Conservation (phyloP, 164 flowering plant species). For the Kalanchoe fedtschenkoi region DNA sequence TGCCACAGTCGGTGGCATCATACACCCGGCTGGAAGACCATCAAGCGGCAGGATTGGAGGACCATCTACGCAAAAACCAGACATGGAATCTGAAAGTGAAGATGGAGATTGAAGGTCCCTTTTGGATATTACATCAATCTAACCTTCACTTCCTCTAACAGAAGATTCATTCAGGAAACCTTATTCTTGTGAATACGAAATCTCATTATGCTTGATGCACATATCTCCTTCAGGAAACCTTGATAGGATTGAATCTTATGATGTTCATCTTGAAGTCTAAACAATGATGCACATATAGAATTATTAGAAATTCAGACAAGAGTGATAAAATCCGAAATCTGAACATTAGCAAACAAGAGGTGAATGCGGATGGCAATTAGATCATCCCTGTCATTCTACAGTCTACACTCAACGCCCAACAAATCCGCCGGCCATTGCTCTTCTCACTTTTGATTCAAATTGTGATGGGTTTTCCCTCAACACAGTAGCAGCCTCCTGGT, state of each 20-base stretch:
- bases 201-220: too few relatives aligned
- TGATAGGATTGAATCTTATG: too few relatives aligned
- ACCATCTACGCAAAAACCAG: neutral
- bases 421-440: slow-evolving; percentile 70
- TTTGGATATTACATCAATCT: neutral
- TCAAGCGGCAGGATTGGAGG: slow-evolving; percentile 1
- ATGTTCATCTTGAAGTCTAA: too few relatives aligned
- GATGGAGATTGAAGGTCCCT: neutral
- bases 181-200: too few relatives aligned
- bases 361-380: neutral
- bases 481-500: slow-evolving; percentile 71
- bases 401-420: slow-evolving; percentile 54
- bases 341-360: too few relatives aligned
- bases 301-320: too few relatives aligned
- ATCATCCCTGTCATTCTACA: neutral
- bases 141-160: too few relatives aligned
- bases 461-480: slow-evolving; percentile 60
- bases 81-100: slow-evolving; percentile 7
- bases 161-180: too few relatives aligned
- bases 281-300: too few relatives aligned
- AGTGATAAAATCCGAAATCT: too few relatives aligned
- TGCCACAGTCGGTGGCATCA: neutral
- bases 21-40: slow-evolving; percentile 9
- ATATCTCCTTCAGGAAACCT: too few relatives aligned
- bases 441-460: slow-evolving; percentile 58